Percentiles rank a stretch among this genome's conserved stretches.
These are phyloP conservation scores for Pythium rishiriense DNA, from an alignment of 352 stramenopile genomes.

Conservation along the genomic window DNA sequence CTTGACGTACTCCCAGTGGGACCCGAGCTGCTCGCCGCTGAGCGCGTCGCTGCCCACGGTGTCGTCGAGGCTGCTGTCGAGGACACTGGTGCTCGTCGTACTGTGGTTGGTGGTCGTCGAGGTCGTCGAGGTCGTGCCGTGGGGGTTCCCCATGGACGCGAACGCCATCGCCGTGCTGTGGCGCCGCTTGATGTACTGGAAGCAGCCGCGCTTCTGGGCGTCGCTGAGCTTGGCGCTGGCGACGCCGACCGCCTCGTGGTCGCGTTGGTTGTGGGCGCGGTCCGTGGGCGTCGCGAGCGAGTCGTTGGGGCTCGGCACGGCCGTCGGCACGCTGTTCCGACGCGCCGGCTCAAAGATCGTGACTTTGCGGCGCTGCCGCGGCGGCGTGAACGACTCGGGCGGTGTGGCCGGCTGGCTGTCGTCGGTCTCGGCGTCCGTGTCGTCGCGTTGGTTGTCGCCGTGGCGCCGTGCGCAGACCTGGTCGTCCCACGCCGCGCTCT, in stretches of 20 bases:
- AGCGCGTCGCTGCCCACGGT: constrained; percentile 3
- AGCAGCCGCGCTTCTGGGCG: constrained; percentile 80
- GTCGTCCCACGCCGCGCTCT: constrained; percentile 4
- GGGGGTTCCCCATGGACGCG: constrained; percentile 37
- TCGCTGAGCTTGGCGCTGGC: constrained; percentile 36
- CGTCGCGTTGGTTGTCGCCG: constrained; percentile 14
- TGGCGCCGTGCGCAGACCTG: not conserved
- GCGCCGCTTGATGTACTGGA: constrained; percentile 78
- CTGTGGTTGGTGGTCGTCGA: not conserved
- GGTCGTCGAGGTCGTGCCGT: too few relatives aligned
- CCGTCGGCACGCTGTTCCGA: constrained; percentile 18
- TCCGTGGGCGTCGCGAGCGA: not conserved
- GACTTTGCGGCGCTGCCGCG: constrained; percentile 5
- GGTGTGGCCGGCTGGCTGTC: constrained; percentile 9
- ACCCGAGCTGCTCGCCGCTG: constrained; percentile 21
- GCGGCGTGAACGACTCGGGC: constrained; percentile 19
- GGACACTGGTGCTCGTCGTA: constrained; percentile 10
- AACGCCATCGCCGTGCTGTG: constrained; percentile 77
- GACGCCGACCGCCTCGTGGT: not conserved
- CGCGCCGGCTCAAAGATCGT: constrained; percentile 15
- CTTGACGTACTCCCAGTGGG: constrained; percentile 66
- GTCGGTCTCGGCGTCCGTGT: constrained; percentile 23
- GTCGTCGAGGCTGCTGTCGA: constrained; percentile 3
- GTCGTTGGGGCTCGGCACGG: not conserved
- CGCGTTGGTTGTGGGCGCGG: not conserved